These are phyloP conservation scores for Yarrowia hollandica DNA, from an alignment of 805 yeast species.

Conservation along the genomic window DNA sequence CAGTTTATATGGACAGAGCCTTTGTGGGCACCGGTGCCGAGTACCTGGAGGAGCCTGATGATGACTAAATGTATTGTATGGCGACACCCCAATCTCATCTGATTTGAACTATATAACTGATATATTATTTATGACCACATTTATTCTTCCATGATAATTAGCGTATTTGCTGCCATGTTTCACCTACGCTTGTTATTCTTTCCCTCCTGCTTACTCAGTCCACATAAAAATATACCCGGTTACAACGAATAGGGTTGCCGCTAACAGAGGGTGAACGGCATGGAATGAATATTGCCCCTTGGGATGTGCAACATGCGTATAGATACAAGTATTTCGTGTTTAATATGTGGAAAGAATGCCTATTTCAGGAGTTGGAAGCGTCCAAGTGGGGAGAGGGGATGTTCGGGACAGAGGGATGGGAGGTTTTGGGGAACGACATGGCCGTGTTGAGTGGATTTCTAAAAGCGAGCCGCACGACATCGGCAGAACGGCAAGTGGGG, in stretches of 20 bases:
- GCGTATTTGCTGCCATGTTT: no score
- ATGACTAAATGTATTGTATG: neutral
- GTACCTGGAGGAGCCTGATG: constrained; percentile 23
- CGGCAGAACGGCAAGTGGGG: constrained; percentile 9
- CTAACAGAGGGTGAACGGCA: neutral
- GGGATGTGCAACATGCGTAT: no score
- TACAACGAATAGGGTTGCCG: constrained; percentile 3
- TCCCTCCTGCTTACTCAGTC: constrained; percentile 6
- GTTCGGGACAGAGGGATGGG: neutral
- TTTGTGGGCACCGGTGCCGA: constrained; percentile 69
- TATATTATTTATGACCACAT: constrained; percentile 17
- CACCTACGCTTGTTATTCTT: no score
- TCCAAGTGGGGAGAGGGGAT: neutral
- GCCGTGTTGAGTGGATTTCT: neutral
- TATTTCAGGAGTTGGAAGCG: constrained; percentile 10
- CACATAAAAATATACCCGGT: constrained; percentile 12
- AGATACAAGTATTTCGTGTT: neutral
- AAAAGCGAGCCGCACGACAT: neutral
- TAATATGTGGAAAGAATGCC: neutral
- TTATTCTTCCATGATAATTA: no score
- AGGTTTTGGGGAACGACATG: neutral
- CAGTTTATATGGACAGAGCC: constrained; percentile 54
- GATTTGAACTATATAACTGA: neutral
- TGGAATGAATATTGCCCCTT: neutral
- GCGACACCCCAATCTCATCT: neutral